Base-by-base conservation (phyloP, 2,329 filamentous ascomycete species). In the Aureobasidium sp. region DNA sequence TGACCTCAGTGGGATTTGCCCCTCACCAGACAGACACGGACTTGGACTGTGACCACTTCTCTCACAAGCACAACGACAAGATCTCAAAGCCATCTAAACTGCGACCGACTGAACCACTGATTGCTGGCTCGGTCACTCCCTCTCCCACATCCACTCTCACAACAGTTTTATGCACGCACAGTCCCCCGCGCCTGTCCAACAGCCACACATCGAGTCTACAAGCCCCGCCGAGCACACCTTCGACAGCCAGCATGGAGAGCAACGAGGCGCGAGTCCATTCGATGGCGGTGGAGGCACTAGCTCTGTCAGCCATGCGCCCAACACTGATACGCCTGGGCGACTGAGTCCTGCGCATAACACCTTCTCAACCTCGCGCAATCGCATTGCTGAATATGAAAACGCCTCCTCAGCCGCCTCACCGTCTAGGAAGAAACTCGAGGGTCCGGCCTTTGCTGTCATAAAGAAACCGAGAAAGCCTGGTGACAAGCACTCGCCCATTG, bases 81-180 rank as follows among this genome's bases (percentile, higher is more conserved):
- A 27, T 29, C 37, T 10, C 20, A 37, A 29, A 26, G 15, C 24
- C 24, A 2, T 17, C 8, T n/a, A 5, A 34, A 36, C 37, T 15
- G 7, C 48, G 39, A 10, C 48, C 29, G 80, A 79, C 81, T 83
- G 81, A 79, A 69, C 79, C 78, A 78, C 75, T 4, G 72, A 71
- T 63, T 61, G 65, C 75, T 79, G 81, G 82, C 78, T 85, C 83
- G 81, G 84, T 85, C 82, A 72, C 70, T 69, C 69, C 67, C 67
- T 68, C 67, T 68, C 66, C 63, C 67, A 66, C 64, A 66, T 63
- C 68, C 67, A 66, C 66, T 68, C 69, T 71, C 74, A 72, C 71
- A 64, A 74, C 57, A 60, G 73, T 86, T 87, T 81, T 86, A 87
- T 87, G 84, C 84, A 84, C 81, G 74, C 84, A 79, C 83, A 81